Conservation (phyloP, 2,329 filamentous ascomycete species). For the Biscogniauxia marginata region DNA sequence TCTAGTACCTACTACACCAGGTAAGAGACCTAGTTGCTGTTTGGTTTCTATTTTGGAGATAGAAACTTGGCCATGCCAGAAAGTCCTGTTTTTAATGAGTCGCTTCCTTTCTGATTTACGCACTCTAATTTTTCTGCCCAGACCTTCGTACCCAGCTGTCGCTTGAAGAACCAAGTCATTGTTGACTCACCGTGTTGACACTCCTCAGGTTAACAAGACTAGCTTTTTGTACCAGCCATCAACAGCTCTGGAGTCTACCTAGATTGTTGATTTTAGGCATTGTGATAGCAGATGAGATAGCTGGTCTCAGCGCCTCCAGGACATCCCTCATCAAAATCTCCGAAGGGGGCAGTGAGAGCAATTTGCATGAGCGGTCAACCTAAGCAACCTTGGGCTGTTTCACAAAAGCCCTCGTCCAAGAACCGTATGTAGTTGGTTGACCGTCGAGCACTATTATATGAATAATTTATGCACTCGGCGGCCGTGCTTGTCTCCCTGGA, state of each 20-base stretch:
- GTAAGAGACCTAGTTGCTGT: background rate
- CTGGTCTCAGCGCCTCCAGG: background rate
- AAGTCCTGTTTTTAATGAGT: background rate
- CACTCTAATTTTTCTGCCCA: background rate
- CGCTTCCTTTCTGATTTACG: background rate
- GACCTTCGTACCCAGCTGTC: background rate
- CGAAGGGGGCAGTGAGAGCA: background rate
- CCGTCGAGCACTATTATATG: background rate
- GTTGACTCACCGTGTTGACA: background rate
- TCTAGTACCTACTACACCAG: no score
- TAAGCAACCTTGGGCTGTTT: background rate
- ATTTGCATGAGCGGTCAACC: background rate
- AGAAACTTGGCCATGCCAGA: background rate
- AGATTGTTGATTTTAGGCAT: no score
- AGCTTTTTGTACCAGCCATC: background rate
- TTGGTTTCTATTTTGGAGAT: background rate
- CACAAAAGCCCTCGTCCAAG: background rate
- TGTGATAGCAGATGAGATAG: no score
- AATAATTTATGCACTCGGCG: background rate
- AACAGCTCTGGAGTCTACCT: no score
- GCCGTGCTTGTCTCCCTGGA: background rate
- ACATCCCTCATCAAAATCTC: background rate
- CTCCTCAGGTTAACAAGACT: background rate
- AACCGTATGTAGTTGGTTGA: background rate
- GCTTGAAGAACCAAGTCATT: background rate